phyloP scores from a whole-genome alignment of 2,329 filamentous ascomycete species.

The Xylariaceae sp. region DNA sequence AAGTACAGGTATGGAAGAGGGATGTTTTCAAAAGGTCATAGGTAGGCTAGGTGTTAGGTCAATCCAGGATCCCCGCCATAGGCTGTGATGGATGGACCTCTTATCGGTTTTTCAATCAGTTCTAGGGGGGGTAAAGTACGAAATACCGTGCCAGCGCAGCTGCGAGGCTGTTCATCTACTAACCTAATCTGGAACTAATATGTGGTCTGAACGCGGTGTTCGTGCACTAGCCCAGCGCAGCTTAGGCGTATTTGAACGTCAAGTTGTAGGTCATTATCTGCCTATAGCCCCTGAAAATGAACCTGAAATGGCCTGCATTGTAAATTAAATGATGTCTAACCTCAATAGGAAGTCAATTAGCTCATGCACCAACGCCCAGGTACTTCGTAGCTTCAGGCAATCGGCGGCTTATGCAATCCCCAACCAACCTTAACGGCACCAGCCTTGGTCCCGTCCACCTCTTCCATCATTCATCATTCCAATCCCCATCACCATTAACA shows the following conservation, averaged over 20 bases:
- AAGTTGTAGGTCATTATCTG: neutral
- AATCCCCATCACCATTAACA: slow-evolving; percentile 9
- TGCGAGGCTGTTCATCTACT: slow-evolving; percentile 28
- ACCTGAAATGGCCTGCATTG: neutral
- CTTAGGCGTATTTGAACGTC: too few species aligned
- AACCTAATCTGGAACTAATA: slow-evolving; percentile 15
- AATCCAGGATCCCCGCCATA: slow-evolving; percentile 20
- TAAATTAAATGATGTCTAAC: neutral
- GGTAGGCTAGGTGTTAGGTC: neutral
- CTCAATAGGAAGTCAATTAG: neutral
- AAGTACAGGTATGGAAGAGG: neutral
- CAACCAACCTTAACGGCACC: neutral
- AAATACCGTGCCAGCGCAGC: slow-evolving; percentile 14
- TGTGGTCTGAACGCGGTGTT: neutral
- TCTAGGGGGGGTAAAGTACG: slow-evolving; percentile 20
- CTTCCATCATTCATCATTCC: neutral
- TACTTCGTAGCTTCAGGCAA: slow-evolving; percentile 27
- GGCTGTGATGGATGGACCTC: slow-evolving; percentile 16
- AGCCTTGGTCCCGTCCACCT: neutral
- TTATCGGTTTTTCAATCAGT: slow-evolving; percentile 25
- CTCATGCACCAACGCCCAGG: neutral
- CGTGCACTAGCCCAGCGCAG: too few species aligned
- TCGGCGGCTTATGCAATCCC: slow-evolving; percentile 30
- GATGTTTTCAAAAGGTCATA: slow-evolving; percentile 6
- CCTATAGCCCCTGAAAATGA: neutral